Evolutionary conservation across 345 rosid species (phyloP).

Genomic region (Citrus glauca): DNA sequence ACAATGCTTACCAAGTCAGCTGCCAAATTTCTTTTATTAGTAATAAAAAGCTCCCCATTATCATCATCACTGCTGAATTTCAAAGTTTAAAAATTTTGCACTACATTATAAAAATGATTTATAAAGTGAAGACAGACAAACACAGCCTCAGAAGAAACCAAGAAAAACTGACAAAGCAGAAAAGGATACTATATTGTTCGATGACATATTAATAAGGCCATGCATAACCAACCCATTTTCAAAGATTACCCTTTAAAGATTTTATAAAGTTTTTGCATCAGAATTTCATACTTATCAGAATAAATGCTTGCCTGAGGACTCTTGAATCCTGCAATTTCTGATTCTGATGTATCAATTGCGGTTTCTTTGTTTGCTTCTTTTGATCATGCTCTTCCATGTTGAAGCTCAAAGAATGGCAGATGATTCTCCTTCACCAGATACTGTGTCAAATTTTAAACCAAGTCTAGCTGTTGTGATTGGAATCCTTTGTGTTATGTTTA

Average conservation of each 20-base stretch:
- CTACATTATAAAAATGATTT: background rate
- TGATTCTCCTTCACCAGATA: slow-evolving; percentile 21
- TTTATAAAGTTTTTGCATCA: background rate
- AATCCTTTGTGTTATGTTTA: slow-evolving; percentile 65
- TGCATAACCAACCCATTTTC: slow-evolving; percentile 7
- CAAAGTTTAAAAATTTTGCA: background rate
- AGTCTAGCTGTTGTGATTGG: slow-evolving; percentile 80
- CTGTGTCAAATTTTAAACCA: slow-evolving; percentile 57
- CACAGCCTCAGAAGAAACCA: slow-evolving; percentile 16
- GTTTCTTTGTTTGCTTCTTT: background rate
- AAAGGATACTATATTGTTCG: slow-evolving; percentile 3
- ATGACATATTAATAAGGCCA: background rate
- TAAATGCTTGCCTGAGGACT: slow-evolving; percentile 10
- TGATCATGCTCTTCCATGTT: slow-evolving; percentile 7
- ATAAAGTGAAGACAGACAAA: slow-evolving; percentile 3
- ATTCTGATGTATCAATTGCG: slow-evolving; percentile 26
- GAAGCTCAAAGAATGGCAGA: slow-evolving; percentile 8
- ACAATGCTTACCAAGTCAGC: slow-evolving; percentile 18
- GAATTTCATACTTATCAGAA: background rate
- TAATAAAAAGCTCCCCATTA: slow-evolving; percentile 20
- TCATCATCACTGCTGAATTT: slow-evolving; percentile 22
- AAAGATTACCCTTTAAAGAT: background rate
- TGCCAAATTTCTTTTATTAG: slow-evolving; percentile 1
- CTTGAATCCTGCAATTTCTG: background rate
- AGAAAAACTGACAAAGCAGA: slow-evolving; percentile 13